These are phyloP conservation scores for Corylus americana DNA, from an alignment of 306 rosid species.

Conservation along the genomic window DNA sequence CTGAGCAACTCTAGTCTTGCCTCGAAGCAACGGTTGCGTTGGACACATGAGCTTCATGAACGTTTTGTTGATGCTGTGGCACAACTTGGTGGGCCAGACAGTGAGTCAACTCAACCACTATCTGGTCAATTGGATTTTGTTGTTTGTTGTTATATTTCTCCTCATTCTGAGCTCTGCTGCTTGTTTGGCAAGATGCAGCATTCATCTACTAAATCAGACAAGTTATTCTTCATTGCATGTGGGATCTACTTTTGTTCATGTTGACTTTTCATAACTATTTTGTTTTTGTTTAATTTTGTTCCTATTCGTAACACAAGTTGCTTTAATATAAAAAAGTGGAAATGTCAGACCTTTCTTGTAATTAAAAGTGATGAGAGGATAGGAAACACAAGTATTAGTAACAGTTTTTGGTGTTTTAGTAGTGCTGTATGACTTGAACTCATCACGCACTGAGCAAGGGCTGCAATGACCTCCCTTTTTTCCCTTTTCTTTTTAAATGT, in stretches of 20 bases:
- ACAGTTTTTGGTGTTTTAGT: not conserved
- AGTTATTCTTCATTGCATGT: not conserved
- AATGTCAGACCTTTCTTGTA: not conserved
- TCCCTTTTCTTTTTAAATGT: not conserved
- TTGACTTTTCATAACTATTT: not conserved
- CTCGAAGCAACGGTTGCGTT: conserved; percentile 88
- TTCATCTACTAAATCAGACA: not conserved
- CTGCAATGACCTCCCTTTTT: not conserved
- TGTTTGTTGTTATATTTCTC: conserved; percentile 7
- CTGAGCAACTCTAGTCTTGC: conserved; percentile 56
- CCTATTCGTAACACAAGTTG: not conserved
- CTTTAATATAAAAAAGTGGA: not conserved
- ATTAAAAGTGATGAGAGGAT: not conserved
- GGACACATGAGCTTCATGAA: conserved; percentile 97
- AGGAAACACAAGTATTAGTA: not conserved
- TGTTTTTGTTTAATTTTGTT: not conserved
- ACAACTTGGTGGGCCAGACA: conserved; percentile 99
- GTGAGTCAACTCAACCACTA: conserved; percentile 58
- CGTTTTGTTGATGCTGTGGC: conserved; percentile 96
- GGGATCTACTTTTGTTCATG: not conserved
- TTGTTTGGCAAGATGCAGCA: conserved; percentile 11
- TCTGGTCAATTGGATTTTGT: conserved; percentile 27
- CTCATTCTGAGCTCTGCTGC: conserved; percentile 2
- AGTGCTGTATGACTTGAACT: not conserved
- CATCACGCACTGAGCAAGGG: not conserved